Conservation (phyloP, 441 rosid genomes). For the Manihot esculenta region DNA sequence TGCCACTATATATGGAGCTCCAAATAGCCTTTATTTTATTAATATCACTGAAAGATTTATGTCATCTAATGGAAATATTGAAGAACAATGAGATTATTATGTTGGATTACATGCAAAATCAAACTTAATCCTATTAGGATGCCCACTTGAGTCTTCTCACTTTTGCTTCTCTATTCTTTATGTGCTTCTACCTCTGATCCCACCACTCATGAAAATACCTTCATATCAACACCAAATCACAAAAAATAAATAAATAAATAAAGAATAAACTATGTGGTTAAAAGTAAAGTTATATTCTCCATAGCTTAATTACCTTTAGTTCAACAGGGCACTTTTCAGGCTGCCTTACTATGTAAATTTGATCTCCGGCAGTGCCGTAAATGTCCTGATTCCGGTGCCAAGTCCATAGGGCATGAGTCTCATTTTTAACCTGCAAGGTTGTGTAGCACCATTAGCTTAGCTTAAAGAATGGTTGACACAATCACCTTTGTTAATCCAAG, state of each 20-base stretch:
- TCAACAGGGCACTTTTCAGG: constrained; percentile 44
- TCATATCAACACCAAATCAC: background rate
- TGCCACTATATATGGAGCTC: too few species aligned
- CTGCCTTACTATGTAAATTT: constrained; percentile 68
- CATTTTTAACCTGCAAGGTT: constrained; percentile 63
- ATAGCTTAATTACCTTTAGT: constrained; percentile 23
- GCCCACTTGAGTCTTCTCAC: background rate
- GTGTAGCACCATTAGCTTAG: background rate
- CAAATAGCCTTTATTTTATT: too few species aligned
- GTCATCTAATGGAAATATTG: background rate
- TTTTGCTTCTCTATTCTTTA: background rate
- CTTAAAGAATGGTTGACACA: background rate
- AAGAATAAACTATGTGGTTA: background rate
- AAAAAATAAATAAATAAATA: too few species aligned
- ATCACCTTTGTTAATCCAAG: too few species aligned
- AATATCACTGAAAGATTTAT: too few species aligned
- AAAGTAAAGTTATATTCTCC: background rate
- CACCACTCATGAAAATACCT: constrained; percentile 3
- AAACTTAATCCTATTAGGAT: background rate
- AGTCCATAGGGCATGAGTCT: constrained; percentile 83
- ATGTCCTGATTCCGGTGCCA: constrained; percentile 78
- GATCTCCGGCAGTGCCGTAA: constrained; percentile 44
- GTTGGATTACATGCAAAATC: background rate
- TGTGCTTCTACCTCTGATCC: background rate
- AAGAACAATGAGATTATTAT: background rate